phyloP scores from a whole-genome alignment of 2,329 filamentous ascomycete genomes.

The Volutella citrinella region DNA sequence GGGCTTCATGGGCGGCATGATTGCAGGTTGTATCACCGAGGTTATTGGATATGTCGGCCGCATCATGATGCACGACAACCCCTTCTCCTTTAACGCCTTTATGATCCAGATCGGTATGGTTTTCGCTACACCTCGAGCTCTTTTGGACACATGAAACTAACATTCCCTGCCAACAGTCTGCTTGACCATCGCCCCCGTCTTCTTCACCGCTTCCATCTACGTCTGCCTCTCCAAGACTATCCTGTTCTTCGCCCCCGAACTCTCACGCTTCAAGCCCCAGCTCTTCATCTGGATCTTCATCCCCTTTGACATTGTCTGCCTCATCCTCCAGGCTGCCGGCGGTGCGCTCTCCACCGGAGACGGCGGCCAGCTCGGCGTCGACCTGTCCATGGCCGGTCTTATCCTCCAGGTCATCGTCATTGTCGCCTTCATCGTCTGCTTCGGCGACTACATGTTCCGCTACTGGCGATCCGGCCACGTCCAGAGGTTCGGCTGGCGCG shows the following conservation, averaged over 20 bases:
- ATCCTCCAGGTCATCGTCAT: slow-evolving; percentile 57
- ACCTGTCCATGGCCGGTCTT: slow-evolving; percentile 49
- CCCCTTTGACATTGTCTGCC: slow-evolving; percentile 54
- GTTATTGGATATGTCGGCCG: slow-evolving; percentile 62
- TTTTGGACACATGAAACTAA: too few species aligned
- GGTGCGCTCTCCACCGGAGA: slow-evolving; percentile 48
- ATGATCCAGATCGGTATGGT: slow-evolving; percentile 60
- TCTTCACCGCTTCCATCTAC: slow-evolving; percentile 62
- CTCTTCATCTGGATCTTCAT: slow-evolving; percentile 49
- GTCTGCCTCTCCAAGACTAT: slow-evolving; percentile 52
- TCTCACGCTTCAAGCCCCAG: slow-evolving; percentile 42
- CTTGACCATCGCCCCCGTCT: slow-evolving; percentile 49
- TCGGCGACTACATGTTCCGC: slow-evolving; percentile 49
- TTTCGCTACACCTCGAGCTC: too few species aligned
- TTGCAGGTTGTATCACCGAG: slow-evolving; percentile 54
- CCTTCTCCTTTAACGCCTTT: slow-evolving; percentile 58
- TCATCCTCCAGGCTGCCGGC: slow-evolving; percentile 55
- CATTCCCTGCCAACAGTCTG: slow-evolving; percentile 38
- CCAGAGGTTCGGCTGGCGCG: slow-evolving; percentile 25
- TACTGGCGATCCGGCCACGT: slow-evolving; percentile 31
- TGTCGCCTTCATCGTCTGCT: slow-evolving; percentile 46
- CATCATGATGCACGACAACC: slow-evolving; percentile 54
- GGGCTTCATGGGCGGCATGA: slow-evolving; percentile 50
- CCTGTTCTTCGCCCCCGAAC: slow-evolving; percentile 35
- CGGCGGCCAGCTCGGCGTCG: slow-evolving; percentile 34